Evolutionary conservation across 768 basidiomycete species (phyloP).

Genomic region (Aureoboletus auriporus): DNA sequence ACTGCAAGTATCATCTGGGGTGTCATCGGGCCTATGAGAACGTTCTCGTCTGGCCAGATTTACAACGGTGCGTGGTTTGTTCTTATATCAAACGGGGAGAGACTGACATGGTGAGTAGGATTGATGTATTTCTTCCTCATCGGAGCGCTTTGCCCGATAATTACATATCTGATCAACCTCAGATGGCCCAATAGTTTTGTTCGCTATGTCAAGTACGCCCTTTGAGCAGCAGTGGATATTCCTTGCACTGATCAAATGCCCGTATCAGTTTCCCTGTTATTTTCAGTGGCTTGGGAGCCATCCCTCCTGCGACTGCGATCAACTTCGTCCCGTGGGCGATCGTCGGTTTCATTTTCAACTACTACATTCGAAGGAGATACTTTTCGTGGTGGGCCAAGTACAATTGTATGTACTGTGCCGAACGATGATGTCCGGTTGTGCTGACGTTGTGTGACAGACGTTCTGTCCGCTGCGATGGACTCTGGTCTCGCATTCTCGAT

Average conservation of each 20-base stretch:
- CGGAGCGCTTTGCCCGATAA: conserved; percentile 58
- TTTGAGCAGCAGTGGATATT: not conserved
- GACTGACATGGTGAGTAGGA: conserved; percentile 10
- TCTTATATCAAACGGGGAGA: not conserved
- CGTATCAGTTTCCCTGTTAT: conserved; percentile 38
- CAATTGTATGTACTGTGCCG: conserved; percentile 26
- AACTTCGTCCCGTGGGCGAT: conserved; percentile 69
- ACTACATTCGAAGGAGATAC: conserved; percentile 52
- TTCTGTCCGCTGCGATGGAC: conserved; percentile 70
- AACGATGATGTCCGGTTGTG: not conserved
- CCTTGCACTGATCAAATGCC: not conserved
- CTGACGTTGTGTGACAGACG: conserved; percentile 37
- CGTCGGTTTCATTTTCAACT: conserved; percentile 65
- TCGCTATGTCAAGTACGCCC: conserved; percentile 59
- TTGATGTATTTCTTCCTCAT: conserved; percentile 78
- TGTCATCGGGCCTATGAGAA: conserved; percentile 71
- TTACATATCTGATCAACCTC: conserved; percentile 49
- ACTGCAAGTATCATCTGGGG: conserved; percentile 81
- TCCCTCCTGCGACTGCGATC: conserved; percentile 62
- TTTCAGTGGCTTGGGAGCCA: conserved; percentile 55
- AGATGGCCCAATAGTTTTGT: conserved; percentile 61
- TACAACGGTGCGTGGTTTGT: conserved; percentile 40
- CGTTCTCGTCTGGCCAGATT: conserved; percentile 63
- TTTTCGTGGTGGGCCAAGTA: conserved; percentile 70
- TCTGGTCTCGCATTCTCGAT: conserved; percentile 60